Evolutionary conservation across 345 rosid species (phyloP), one percentile per base, ranked within the genome.

Genomic region (Boechera retrofracta): DNA sequence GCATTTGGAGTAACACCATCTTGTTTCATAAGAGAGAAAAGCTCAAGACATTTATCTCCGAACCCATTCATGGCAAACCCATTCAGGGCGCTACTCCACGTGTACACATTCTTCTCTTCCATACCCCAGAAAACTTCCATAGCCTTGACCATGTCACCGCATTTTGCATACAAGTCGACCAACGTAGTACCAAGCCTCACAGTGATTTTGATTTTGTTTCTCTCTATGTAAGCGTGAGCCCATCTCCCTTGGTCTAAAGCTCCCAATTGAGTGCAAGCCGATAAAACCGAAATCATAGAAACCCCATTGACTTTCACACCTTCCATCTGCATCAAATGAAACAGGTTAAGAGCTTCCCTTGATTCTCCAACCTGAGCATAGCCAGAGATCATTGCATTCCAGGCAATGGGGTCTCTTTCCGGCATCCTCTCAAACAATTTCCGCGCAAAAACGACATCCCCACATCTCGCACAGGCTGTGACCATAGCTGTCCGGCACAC

Each of bases 361-460:
- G 89, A 41, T 1, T 81, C 71, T 47, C 91, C 90, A 31, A 84
- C 76, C 72, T 85, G 90, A 12, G 83, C 69, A 54, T 85, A 85
- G 10, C 88, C 90, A 1, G 89, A 72, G 72, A 89, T 79, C 87
- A 89, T 86, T 0, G 92, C 90, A 53, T 82, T 86, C 91, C 91
- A 87, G 0, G 92, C 75, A 56, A 88, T 35, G 0, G 82, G 77
- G 24, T 88, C 92, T 49, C 83, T 85, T 3, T 84, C 81, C 1
- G 82, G 86, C 92, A 89, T 89, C 63, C 52, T 64, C 67, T 89
- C 89, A 73, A 89, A 89, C 84, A 88, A 51, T 52, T 82, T 51
- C 52, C 83, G 64, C 0, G 92, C 90, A 32, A 80, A 70, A 36
- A 0, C 77, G 1, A 89, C 76, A 26, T 87, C 83, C 39, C 90